These are phyloP conservation scores for Fusarium odoratissimum DNA, from an alignment of 2,329 filamentous ascomycete species.

Conservation along the genomic window DNA sequence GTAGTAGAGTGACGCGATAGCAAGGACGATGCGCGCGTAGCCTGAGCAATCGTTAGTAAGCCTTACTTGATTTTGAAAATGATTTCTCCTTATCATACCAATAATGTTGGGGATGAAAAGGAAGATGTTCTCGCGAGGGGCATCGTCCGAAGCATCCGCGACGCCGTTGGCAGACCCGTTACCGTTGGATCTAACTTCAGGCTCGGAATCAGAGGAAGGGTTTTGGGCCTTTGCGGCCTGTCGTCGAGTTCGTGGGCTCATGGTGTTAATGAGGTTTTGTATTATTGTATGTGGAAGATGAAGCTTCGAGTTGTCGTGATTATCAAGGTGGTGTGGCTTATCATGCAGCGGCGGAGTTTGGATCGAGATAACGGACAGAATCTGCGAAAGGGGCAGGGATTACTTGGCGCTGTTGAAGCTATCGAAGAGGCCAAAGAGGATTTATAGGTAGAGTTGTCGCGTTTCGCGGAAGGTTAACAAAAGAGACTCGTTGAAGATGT, in stretches of 20 bases:
- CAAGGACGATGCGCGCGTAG: slow-evolving; percentile 81
- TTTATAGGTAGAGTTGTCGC: background rate
- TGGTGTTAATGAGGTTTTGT: slow-evolving; percentile 37
- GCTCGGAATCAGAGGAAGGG: slow-evolving; percentile 46
- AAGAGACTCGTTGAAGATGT: slow-evolving; percentile 3
- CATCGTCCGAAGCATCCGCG: slow-evolving; percentile 50
- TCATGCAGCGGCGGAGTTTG: slow-evolving; percentile 27
- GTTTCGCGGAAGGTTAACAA: background rate
- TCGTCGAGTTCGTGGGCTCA: slow-evolving; percentile 55
- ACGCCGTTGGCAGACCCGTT: slow-evolving; percentile 57
- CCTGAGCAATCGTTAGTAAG: slow-evolving; percentile 59
- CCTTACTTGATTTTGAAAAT: background rate
- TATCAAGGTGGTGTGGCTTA: slow-evolving; percentile 38
- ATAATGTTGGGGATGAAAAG: slow-evolving; percentile 86
- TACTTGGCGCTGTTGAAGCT: slow-evolving; percentile 36
- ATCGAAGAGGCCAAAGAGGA: slow-evolving; percentile 1
- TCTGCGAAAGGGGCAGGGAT: slow-evolving; percentile 43
- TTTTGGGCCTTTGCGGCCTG: slow-evolving; percentile 51
- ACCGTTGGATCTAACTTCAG: slow-evolving; percentile 50
- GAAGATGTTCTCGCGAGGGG: slow-evolving; percentile 78
- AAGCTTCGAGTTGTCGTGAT: slow-evolving; percentile 27
- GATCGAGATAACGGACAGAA: slow-evolving; percentile 39
- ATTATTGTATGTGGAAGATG: slow-evolving; percentile 5
- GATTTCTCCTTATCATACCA: slow-evolving; percentile 61
- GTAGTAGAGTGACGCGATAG: slow-evolving; percentile 94